Conservation (phyloP, 1,139 yeast genomes). For the Arxiozyma bovina region DNA sequence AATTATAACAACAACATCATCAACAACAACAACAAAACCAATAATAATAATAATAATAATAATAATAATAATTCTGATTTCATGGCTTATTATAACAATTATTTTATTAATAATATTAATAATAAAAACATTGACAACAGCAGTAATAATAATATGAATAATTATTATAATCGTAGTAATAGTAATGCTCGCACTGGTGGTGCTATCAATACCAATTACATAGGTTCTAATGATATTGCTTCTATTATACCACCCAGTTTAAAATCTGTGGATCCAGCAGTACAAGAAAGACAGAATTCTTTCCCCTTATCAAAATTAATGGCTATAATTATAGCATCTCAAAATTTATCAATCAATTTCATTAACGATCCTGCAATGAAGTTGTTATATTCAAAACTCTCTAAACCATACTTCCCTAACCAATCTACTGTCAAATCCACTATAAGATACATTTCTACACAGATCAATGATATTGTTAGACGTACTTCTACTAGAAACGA, state of each 20-base stretch:
- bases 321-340: slow-evolving; percentile 15
- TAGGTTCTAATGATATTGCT: not conserved
- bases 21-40: too few relatives aligned
- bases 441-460: slow-evolving; percentile 5
- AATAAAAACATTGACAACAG: too few relatives aligned
- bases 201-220: not conserved
- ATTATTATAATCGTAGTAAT: not conserved
- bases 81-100: not conserved
- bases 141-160: not conserved
- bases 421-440: slow-evolving; percentile 2
- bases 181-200: not conserved
- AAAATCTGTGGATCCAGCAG: not conserved
- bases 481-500: slow-evolving; percentile 11
- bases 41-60: not conserved
- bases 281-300: slow-evolving; percentile 2
- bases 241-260: not conserved
- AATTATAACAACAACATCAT: not conserved
- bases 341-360: slow-evolving; percentile 13
- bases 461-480: slow-evolving; percentile 9
- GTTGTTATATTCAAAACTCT: slow-evolving; percentile 8
- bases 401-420: slow-evolving; percentile 6
- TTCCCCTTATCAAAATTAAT: slow-evolving; percentile 12
- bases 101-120: too few relatives aligned
- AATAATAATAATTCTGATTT: not conserved
- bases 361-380: slow-evolving; percentile 9